These are phyloP conservation scores for Fusarium foetens DNA, from an alignment of 2,329 filamentous ascomycete genomes.

Conservation along the genomic window DNA sequence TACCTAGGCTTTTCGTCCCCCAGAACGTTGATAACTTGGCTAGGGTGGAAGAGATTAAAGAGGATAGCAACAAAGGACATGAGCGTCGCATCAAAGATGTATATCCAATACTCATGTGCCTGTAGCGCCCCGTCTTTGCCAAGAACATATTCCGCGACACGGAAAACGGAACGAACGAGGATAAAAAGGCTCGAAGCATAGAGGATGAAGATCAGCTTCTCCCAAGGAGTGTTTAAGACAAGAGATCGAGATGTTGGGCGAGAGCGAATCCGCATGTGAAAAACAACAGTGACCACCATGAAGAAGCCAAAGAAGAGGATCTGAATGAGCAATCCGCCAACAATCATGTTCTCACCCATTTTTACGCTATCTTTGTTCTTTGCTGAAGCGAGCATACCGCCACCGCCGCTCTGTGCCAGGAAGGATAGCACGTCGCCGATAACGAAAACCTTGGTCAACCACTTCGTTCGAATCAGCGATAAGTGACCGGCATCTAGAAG, in stretches of 20 bases:
- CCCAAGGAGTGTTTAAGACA: conserved; percentile 44
- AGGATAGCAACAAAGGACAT: conserved; percentile 46
- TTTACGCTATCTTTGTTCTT: conserved; percentile 38
- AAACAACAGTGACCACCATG: conserved; percentile 56
- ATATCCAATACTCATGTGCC: conserved; percentile 49
- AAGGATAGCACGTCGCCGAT: conserved; percentile 60
- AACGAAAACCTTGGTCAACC: conserved; percentile 62
- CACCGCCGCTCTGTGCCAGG: conserved; percentile 41
- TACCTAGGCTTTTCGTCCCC: conserved; percentile 13
- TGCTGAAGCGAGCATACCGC: conserved; percentile 37
- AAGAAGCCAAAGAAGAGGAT: conserved; percentile 65
- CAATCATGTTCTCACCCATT: conserved; percentile 58
- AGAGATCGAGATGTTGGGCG: conserved; percentile 23
- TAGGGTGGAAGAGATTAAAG: conserved; percentile 40
- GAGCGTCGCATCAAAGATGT: conserved; percentile 51
- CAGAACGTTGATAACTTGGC: conserved; percentile 25
- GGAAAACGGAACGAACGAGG: conserved; percentile 53
- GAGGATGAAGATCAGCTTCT: conserved; percentile 41
- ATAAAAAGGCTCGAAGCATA: conserved; percentile 48
- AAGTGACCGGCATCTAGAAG: conserved; percentile 51
- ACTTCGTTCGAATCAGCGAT: conserved; percentile 54
- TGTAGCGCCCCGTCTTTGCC: conserved; percentile 48
- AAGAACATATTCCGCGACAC: conserved; percentile 54
- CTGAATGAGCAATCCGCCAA: conserved; percentile 64
- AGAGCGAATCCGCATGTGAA: conserved; percentile 50